Base-by-base conservation (phyloP, 2,329 filamentous ascomycete genomes). In the Colletotrichum falcatum region DNA sequence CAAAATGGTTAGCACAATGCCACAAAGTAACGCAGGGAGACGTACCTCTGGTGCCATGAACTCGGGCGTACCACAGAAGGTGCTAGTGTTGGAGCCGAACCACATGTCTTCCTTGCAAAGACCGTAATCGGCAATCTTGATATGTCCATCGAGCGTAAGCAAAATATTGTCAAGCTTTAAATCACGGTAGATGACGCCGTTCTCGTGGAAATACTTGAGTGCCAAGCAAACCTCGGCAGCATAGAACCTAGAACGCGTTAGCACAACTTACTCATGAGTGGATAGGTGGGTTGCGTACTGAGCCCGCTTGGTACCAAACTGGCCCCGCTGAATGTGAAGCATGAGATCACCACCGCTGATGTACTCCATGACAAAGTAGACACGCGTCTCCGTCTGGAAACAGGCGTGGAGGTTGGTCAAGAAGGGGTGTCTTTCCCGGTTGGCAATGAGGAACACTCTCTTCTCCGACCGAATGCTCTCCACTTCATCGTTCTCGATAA, bases 321-420 rank as follows among this genome's bases (percentile, higher is more conserved):
- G 94, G 23, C 95, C 95, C 71, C 96, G 91, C 81, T 99, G 96
- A 79, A 99, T 99, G 83, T 99, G 96, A 83, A 98, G 86, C 96
- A 99, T 99, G 79, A 99, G 83, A 87, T 99, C 96, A 84, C 96
- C 96, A 85, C 96, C 96, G 79, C 94, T 97, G 73, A 99, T 94
- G 80, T 99, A 99, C 83, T 99, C 96, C 95, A 98, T 98, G 74
- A 99, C 96, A 79, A 99, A 99, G 84, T 99, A 99, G 28, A 99
- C 95, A 76, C 96, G 88, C 8, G 96, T 99, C 81, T 99, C 96
- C 0, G 96, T 99, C 83, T 99, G 96, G 88, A 99, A 99, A 84
- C 96, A 99, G 64, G 96, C 96, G 79, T 99, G 96, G 48, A 99
- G 84, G 78, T 93, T 99, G 59, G 97, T 91, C 75, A 99, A 83